A percentile compares a stretch with the other conserved stretches of the same genome.
Evolutionary conservation across 805 yeast species (phyloP).

Genomic region (Danielozyma ontarioensis): DNA sequence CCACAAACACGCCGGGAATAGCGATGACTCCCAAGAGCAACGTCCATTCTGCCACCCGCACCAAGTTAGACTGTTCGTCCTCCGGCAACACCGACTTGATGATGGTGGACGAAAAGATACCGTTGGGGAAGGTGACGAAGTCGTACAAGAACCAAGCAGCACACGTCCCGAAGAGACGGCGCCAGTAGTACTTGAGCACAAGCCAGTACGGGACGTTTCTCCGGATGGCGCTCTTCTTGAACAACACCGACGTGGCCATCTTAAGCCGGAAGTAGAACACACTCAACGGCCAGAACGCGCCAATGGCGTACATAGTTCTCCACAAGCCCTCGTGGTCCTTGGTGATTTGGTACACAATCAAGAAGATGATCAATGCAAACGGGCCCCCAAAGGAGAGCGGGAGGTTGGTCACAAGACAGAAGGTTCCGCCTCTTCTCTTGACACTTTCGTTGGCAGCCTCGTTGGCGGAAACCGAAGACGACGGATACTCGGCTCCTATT

Average conservation of each 20-base stretch:
- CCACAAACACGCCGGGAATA: constrained; percentile 68
- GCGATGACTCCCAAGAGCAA: constrained; percentile 59
- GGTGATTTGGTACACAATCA: constrained; percentile 62
- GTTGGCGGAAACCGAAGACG: constrained; percentile 61
- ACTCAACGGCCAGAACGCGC: constrained; percentile 63
- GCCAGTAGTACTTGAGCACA: constrained; percentile 65
- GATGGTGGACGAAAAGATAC: constrained; percentile 60
- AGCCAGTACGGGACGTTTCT: constrained; percentile 47
- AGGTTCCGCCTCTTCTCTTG: constrained; percentile 59
- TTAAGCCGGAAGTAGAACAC: constrained; percentile 69
- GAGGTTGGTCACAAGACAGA: constrained; percentile 63
- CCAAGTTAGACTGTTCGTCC: constrained; percentile 33
- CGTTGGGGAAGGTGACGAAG: constrained; percentile 77
- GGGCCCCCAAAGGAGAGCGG: constrained; percentile 78
- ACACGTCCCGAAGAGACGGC: constrained; percentile 61
- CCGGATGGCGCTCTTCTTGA: constrained; percentile 59
- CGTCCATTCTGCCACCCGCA: constrained; percentile 68
- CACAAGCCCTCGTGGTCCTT: constrained; percentile 46
- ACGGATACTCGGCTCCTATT: constrained; percentile 73
- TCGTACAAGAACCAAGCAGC: constrained; percentile 79
- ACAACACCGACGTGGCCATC: constrained; percentile 63
- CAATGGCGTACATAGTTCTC: constrained; percentile 66
- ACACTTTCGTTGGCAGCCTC: constrained; percentile 71
- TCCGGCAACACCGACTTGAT: constrained; percentile 45
- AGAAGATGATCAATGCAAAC: constrained; percentile 61